A percentile compares a stretch with the other conserved stretches of the same genome.
phyloP scores from a whole-genome alignment of 2,329 filamentous ascomycete species.

The Aspergillus aculeatus region DNA sequence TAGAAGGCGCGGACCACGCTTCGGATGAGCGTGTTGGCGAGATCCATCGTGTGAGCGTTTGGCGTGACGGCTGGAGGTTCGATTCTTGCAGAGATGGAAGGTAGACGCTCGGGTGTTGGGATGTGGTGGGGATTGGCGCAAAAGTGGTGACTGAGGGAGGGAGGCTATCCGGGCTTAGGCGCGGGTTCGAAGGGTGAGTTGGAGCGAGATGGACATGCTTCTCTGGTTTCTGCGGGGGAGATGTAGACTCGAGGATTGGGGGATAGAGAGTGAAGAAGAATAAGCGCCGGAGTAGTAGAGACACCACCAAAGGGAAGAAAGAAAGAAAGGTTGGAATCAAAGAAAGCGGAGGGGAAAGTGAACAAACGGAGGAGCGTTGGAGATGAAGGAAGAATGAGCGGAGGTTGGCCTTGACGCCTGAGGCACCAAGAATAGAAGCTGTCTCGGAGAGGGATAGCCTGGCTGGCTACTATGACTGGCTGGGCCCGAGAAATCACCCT shows the following conservation, averaged over 20 bases:
- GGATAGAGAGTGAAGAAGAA: not conserved
- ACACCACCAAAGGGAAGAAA: no score
- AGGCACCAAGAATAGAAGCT: not conserved
- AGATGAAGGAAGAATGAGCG: not conserved
- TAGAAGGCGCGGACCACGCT: slow-evolving; percentile 86
- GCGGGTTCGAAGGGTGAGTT: not conserved
- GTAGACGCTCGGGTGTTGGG: not conserved
- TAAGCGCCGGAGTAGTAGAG: no score
- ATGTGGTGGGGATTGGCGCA: not conserved
- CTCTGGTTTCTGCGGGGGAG: not conserved
- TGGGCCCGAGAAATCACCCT: no score
- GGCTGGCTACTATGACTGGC: no score
- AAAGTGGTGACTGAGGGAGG: not conserved
- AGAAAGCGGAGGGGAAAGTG: not conserved
- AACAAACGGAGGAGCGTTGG: no score
- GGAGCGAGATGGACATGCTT: not conserved
- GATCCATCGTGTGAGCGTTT: slow-evolving; percentile 51
- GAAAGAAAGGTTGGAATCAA: not conserved
- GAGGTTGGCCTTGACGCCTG: not conserved
- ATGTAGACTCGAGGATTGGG: not conserved
- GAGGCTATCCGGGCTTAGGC: not conserved
- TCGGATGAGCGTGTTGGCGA: slow-evolving; percentile 76
- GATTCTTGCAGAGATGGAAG: not conserved
- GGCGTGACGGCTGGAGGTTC: not conserved
- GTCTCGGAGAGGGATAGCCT: no score